A percentile compares a stretch with the other conserved stretches of the same genome.
Conservation (phyloP, 352 stramenopile species). For the Phytophthora megakarya region DNA sequence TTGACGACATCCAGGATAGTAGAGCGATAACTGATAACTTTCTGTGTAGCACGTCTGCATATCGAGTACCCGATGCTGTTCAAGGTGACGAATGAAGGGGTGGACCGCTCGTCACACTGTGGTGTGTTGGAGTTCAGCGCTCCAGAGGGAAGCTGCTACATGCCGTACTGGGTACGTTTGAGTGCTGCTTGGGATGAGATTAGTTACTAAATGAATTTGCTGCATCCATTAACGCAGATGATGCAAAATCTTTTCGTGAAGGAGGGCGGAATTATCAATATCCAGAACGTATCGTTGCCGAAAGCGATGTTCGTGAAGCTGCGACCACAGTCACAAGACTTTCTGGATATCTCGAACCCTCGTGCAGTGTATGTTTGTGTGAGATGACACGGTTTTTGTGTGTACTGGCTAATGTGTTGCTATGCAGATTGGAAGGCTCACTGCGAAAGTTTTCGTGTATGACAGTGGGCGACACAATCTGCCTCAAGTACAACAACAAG, state of each 20-base stretch:
- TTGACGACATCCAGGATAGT: neutral
- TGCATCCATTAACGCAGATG: slow-evolving; percentile 72
- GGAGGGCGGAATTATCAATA: slow-evolving; percentile 93
- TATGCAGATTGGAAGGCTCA: slow-evolving; percentile 70
- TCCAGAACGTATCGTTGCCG: slow-evolving; percentile 95
- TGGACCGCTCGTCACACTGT: slow-evolving; percentile 94
- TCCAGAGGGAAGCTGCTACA: slow-evolving; percentile 97
- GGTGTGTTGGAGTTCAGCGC: slow-evolving; percentile 99
- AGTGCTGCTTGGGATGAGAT: neutral
- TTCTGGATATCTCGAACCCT: slow-evolving; percentile 99
- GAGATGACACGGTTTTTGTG: neutral
- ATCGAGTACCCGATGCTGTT: slow-evolving; percentile 99
- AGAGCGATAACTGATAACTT: neutral
- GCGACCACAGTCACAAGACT: slow-evolving; percentile 98
- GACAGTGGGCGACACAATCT: slow-evolving; percentile 98
- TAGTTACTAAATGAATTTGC: neutral
- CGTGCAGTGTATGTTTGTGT: slow-evolving; percentile 92
- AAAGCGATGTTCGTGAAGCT: slow-evolving; percentile 99
- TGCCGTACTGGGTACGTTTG: slow-evolving; percentile 96
- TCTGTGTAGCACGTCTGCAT: slow-evolving; percentile 79
- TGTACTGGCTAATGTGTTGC: slow-evolving; percentile 6
- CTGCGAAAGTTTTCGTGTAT: slow-evolving; percentile 96
- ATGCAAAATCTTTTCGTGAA: slow-evolving; percentile 99
- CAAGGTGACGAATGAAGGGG: slow-evolving; percentile 90
- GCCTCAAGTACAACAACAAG: slow-evolving; percentile 98